A percentile compares a stretch with the other conserved stretches of the same genome.
These are phyloP conservation scores for Gliomastix tumulicola DNA, from an alignment of 2,329 filamentous ascomycete species.

Conservation along the genomic window DNA sequence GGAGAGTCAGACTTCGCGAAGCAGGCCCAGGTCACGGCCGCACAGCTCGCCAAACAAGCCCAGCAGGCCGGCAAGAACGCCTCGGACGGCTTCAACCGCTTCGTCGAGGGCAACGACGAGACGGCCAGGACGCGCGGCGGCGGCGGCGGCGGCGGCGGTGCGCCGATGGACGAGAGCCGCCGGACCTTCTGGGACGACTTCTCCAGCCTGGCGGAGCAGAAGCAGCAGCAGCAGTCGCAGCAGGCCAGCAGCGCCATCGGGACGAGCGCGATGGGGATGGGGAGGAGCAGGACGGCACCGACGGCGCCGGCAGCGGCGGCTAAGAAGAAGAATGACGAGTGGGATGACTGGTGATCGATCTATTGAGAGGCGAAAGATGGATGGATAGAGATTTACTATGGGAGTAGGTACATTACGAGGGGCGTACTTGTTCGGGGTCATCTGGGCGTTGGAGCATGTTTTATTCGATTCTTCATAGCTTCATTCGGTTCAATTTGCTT, in stretches of 20 bases:
- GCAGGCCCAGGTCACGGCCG: constrained; percentile 54
- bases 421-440: neutral
- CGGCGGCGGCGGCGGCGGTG: constrained; percentile 31
- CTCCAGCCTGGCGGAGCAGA: constrained; percentile 58
- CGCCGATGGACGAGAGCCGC: constrained; percentile 54
- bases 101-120: constrained; percentile 69
- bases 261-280: constrained; percentile 53
- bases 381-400: neutral
- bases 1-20: constrained; percentile 73
- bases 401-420: neutral
- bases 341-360: constrained; percentile 52
- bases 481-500: too few species aligned
- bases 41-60: constrained; percentile 60
- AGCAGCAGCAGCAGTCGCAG: constrained; percentile 24
- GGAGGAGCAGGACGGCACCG: constrained; percentile 25
- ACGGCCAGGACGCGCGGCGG: constrained; percentile 28
- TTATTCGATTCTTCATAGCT: too few species aligned
- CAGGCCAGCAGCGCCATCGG: constrained; percentile 43
- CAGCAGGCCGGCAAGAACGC: constrained; percentile 67
- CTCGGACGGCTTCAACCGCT: constrained; percentile 73
- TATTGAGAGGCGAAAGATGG: neutral
- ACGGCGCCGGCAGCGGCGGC: constrained; percentile 19
- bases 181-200: constrained; percentile 93
- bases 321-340: constrained; percentile 48
- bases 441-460: constrained; percentile 1